A percentile compares a stretch with the other conserved stretches of the same genome.
phyloP scores from a whole-genome alignment of 495 filamentous ascomycete species.

The Neurospora cerealis region DNA sequence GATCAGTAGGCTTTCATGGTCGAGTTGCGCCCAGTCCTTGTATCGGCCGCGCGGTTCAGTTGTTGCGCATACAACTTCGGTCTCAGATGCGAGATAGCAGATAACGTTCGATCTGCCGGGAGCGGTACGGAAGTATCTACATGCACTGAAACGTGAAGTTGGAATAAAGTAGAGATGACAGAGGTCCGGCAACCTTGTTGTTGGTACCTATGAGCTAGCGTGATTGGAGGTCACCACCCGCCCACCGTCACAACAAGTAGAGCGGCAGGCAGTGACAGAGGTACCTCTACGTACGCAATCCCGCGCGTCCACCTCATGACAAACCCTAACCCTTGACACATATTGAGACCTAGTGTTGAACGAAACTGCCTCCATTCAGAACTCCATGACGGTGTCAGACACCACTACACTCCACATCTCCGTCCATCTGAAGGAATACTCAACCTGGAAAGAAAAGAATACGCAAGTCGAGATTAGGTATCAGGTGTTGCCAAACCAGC shows the following conservation, averaged over 20 bases:
- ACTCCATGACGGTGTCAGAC: background rate
- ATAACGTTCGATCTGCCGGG: background rate
- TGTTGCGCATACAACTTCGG: background rate
- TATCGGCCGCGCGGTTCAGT: background rate
- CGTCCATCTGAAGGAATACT: background rate
- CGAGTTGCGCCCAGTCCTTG: background rate
- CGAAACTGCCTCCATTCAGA: background rate
- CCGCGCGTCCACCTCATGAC: background rate
- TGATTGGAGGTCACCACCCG: background rate
- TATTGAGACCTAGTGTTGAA: background rate
- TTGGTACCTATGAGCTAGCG: background rate
- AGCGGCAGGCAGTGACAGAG: background rate
- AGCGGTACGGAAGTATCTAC: background rate
- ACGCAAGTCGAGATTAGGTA: background rate
- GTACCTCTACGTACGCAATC: background rate
- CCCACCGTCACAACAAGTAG: background rate
- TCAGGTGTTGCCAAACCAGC: background rate
- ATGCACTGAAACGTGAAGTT: background rate
- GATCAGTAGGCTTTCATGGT: background rate
- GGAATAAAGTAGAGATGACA: background rate
- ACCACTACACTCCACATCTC: background rate
- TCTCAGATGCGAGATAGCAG: background rate
- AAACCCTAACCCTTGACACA: background rate
- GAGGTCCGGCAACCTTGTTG: background rate
- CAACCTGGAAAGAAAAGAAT: background rate